phyloP scores from a whole-genome alignment of 306 rosid species.

The Vigna nakashimae region DNA sequence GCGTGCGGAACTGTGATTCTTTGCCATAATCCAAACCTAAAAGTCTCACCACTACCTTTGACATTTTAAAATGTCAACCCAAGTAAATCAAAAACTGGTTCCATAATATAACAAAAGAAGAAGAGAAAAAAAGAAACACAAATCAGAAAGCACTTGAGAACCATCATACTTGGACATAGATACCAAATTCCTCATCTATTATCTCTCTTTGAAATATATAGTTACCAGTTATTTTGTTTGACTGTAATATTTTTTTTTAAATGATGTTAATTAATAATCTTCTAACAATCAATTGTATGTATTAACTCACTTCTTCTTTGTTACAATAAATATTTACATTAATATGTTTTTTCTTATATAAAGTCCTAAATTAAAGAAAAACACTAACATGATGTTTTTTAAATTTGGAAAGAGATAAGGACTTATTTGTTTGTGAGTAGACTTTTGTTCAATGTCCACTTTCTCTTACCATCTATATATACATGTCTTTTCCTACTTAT shows the following conservation, averaged over 20 bases:
- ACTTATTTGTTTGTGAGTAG: constrained; percentile 14
- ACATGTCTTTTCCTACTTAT: constrained; percentile 41
- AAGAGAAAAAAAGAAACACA: neutral
- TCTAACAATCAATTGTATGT: neutral
- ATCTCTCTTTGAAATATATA: neutral
- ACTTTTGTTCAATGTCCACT: constrained; percentile 42
- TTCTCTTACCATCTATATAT: constrained; percentile 50
- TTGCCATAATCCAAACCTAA: neutral
- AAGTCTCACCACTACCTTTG: constrained; percentile 41
- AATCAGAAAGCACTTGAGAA: neutral
- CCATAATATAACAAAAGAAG: neutral
- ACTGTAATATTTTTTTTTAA: neutral
- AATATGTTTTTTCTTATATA: neutral
- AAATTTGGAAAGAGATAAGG: constrained; percentile 5
- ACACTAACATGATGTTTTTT: neutral
- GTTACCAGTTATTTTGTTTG: neutral
- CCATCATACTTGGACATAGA: constrained; percentile 26
- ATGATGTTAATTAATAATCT: neutral
- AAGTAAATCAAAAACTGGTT: constrained; percentile 1
- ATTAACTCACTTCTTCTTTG: too few species aligned
- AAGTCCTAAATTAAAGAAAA: neutral
- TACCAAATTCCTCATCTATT: constrained; percentile 39
- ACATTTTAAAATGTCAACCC: constrained; percentile 56
- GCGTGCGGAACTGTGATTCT: constrained; percentile 37
- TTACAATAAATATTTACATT: too few species aligned